Evolutionary conservation across 345 rosid species (phyloP).

Genomic region (Sapria himalayana): DNA sequence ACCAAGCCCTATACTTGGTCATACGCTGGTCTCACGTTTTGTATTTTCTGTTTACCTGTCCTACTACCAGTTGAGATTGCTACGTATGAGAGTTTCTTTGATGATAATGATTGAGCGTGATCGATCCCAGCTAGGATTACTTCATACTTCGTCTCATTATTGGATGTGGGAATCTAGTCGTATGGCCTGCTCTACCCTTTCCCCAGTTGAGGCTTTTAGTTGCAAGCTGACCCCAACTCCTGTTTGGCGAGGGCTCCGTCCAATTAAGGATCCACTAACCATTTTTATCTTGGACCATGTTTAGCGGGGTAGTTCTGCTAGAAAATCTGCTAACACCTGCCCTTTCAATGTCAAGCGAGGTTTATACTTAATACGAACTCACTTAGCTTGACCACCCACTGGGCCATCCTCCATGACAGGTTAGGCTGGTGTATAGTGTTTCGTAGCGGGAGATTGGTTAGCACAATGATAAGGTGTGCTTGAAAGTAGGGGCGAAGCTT

Average conservation of each 20-base stretch:
- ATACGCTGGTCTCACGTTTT: too few relatives aligned
- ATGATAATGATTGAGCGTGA: too few relatives aligned
- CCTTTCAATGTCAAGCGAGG: background rate
- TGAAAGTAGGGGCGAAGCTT: background rate
- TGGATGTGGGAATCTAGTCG: too few relatives aligned
- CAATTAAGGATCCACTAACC: background rate
- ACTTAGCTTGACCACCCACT: background rate
- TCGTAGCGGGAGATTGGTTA: background rate
- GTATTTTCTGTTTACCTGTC: too few relatives aligned
- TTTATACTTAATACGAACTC: background rate
- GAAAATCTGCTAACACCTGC: background rate
- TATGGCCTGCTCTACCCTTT: background rate
- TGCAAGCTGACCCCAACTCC: background rate
- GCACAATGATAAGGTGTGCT: background rate
- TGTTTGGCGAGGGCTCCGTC: background rate
- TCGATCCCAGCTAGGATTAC: too few relatives aligned
- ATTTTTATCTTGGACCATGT: background rate
- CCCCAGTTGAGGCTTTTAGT: background rate
- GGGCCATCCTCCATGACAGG: background rate
- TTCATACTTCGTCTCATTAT: too few relatives aligned
- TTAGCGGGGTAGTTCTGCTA: background rate
- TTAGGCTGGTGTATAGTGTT: background rate
- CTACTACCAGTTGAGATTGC: too few relatives aligned
- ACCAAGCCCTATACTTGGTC: too few relatives aligned
- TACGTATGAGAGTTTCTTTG: too few relatives aligned